A percentile compares a stretch with the other conserved stretches of the same genome.
phyloP scores from a whole-genome alignment of 805 yeast genomes.

The Metschnikowia peoriensis region DNA sequence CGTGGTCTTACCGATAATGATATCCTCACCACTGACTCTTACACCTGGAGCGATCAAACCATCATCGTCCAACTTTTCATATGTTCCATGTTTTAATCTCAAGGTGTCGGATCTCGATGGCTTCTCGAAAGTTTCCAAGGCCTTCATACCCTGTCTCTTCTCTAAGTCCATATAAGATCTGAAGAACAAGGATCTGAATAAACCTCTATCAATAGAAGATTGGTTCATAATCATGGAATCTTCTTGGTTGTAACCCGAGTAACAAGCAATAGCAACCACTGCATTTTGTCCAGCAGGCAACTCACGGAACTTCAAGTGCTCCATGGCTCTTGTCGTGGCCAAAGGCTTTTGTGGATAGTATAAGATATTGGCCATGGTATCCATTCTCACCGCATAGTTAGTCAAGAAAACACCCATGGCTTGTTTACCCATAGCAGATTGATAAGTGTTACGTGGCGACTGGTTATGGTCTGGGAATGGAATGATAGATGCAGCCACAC shows the following conservation, averaged over 20 bases:
- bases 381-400: constrained; percentile 96
- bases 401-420: constrained; percentile 99
- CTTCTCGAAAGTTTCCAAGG: constrained; percentile 95
- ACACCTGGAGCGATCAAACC: constrained; percentile 98
- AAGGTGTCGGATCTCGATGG: constrained; percentile 94
- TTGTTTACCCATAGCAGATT: constrained; percentile 99
- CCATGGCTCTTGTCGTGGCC: constrained; percentile 98
- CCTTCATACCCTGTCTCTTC: constrained; percentile 97
- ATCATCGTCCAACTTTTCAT: constrained; percentile 97
- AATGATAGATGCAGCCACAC: constrained; percentile 97
- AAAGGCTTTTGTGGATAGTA: constrained; percentile 98
- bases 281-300: constrained; percentile 99
- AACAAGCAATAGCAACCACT: constrained; percentile 96
- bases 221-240: constrained; percentile 99
- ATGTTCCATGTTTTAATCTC: constrained; percentile 95
- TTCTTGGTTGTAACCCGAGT: constrained; percentile 98
- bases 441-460: constrained; percentile 98
- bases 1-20: constrained; percentile 96
- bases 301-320: constrained; percentile 93
- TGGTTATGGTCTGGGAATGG: constrained; percentile 99
- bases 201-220: constrained; percentile 93
- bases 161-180: constrained; percentile 99
- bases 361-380: constrained; percentile 97
- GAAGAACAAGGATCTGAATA: constrained; percentile 93
- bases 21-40: constrained; percentile 98